phyloP scores from a whole-genome alignment of 495 filamentous ascomycete species.

The Podospora anserina region DNA sequence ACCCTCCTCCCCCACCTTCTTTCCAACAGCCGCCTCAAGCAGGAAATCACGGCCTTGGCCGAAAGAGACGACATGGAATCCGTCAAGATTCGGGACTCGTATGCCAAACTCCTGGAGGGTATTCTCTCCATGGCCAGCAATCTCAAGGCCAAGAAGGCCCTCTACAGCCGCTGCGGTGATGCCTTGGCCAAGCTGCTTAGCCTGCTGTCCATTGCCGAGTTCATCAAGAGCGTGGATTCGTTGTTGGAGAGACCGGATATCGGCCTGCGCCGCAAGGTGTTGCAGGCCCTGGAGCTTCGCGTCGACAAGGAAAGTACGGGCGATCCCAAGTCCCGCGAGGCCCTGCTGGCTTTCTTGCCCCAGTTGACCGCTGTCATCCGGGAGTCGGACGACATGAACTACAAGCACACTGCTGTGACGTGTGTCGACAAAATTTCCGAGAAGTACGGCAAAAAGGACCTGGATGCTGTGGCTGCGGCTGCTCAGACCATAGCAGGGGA shows the following conservation, averaged over 20 bases:
- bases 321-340: conserved; percentile 61
- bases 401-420: conserved; percentile 76
- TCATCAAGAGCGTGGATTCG: conserved; percentile 76
- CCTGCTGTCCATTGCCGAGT: conserved; percentile 75
- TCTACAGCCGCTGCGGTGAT: conserved; percentile 63
- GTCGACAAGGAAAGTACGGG: conserved; percentile 64
- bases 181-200: conserved; percentile 71
- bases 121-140: conserved; percentile 59
- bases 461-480: conserved; percentile 60
- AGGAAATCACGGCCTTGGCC: conserved; percentile 47
- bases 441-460: conserved; percentile 85
- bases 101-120: conserved; percentile 68
- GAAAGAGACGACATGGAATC: conserved; percentile 57
- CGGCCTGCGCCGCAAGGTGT: conserved; percentile 70
- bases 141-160: conserved; percentile 55
- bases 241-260: conserved; percentile 70
- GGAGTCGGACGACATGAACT: conserved; percentile 62
- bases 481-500: conserved; percentile 72
- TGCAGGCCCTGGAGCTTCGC: conserved; percentile 72
- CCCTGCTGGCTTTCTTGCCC: conserved; percentile 74
- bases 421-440: conserved; percentile 89
- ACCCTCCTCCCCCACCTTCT: conserved; percentile 55
- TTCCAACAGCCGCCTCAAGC: conserved; percentile 46
- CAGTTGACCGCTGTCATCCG: conserved; percentile 70
- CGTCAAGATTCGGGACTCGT: conserved; percentile 60